Conservation (phyloP, 805 yeast genomes). For the Lachancea quebecensis region DNA sequence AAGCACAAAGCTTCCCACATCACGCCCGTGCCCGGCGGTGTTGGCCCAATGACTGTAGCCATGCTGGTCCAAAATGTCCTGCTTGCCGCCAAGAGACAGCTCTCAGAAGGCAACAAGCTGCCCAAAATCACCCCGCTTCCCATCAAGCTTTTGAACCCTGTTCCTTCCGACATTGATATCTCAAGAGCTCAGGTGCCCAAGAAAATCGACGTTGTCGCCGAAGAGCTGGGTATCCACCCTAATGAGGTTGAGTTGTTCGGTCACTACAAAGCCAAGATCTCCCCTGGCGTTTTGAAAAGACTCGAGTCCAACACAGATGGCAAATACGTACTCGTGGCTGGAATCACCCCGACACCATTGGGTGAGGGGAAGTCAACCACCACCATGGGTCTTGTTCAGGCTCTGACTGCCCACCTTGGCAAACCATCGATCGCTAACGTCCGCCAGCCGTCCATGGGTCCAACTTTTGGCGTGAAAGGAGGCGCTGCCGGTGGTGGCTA, state of each 20-base stretch:
- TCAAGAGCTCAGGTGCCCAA: conserved; percentile 87
- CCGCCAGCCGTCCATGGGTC: conserved; percentile 98
- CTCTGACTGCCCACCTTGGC: conserved; percentile 83
- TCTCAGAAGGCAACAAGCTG: conserved; percentile 33
- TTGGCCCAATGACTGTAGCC: conserved; percentile 98
- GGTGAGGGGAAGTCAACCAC: conserved; percentile 98
- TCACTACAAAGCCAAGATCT: conserved; percentile 81
- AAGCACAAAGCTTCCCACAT: conserved; percentile 53
- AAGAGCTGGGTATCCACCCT: conserved; percentile 72
- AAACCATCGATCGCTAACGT: conserved; percentile 87
- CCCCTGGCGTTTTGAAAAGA: conserved; percentile 62
- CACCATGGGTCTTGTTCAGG: conserved; percentile 94
- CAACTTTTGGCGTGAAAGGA: conserved; percentile 97
- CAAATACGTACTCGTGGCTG: conserved; percentile 85
- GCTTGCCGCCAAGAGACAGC: conserved; percentile 64
- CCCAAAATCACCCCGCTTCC: conserved; percentile 51
- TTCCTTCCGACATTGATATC: conserved; percentile 86
- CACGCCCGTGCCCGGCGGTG: conserved; percentile 99
- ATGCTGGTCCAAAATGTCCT: conserved; percentile 84
- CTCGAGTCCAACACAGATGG: conserved; percentile 61
- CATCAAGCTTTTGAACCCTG: conserved; percentile 52
- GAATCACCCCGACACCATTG: conserved; percentile 96
- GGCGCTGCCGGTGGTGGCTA: conserved; percentile 99
- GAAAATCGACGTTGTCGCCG: conserved; percentile 65
- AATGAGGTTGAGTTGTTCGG: conserved; percentile 86